Conservation (phyloP, 1,139 yeast species). For the Ashbya aceris region DNA sequence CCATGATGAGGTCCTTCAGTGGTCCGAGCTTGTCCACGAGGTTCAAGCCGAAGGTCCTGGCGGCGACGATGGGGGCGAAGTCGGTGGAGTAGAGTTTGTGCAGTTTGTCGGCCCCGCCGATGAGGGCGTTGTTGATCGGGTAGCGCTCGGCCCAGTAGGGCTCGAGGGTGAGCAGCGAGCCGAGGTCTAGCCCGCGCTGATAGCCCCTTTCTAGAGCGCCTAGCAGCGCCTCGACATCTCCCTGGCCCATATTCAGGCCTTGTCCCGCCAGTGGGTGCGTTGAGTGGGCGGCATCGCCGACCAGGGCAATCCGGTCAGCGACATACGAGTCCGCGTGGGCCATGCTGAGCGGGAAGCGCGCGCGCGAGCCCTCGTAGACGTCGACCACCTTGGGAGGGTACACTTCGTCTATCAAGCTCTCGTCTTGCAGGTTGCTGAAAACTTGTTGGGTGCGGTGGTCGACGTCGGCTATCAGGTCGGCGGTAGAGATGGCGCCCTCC, state of each 20-base stretch:
- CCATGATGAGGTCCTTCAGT: conserved; percentile 50
- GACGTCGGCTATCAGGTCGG: conserved; percentile 54
- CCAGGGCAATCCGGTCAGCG: conserved; percentile 73
- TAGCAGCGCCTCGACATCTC: conserved; percentile 70
- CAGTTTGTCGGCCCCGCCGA: conserved; percentile 86
- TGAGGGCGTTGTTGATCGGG: conserved; percentile 65
- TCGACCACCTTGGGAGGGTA: conserved; percentile 59
- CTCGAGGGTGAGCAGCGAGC: conserved; percentile 65
- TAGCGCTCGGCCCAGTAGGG: conserved; percentile 77
- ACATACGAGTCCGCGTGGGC: conserved; percentile 88
- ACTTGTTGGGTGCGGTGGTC: conserved; percentile 58
- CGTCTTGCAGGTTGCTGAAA: conserved; percentile 33
- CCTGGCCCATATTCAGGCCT: conserved; percentile 97
- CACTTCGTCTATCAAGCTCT: conserved; percentile 41
- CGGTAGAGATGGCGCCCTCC: conserved; percentile 31
- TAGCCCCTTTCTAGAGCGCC: conserved; percentile 62
- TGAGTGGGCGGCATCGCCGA: conserved; percentile 98
- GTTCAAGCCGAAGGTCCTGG: conserved; percentile 70
- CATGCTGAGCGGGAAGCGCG: conserved; percentile 79
- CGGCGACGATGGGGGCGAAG: conserved; percentile 59
- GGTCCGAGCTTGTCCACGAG: conserved; percentile 53
- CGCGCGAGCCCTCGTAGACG: conserved; percentile 59
- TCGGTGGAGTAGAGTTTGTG: conserved; percentile 81
- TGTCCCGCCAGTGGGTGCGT: conserved; percentile 98
- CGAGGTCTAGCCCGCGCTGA: conserved; percentile 79